Evolutionary conservation across 441 rosid species (phyloP), one percentile per base, ranked within the genome.

Genomic region (Gossypium aridum): DNA sequence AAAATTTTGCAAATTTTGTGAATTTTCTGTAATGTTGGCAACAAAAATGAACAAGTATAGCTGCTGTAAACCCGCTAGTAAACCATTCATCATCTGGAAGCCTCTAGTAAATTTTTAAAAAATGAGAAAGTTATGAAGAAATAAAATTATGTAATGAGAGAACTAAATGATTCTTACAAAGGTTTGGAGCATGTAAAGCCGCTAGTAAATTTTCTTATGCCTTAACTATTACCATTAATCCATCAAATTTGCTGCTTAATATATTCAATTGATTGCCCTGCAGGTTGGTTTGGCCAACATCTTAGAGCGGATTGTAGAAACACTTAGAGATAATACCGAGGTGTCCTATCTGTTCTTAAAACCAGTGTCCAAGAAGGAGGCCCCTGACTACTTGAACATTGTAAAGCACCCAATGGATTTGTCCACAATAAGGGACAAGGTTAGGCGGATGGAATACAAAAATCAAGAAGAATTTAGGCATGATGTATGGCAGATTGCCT

Each of bases 211-310:
- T 43, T 65, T 60, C 3, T 53, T n/a, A 53, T n/a, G 13, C 64
- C 71, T 37, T 75, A 8, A n/a, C 5, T 51, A 66, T 16, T 16
- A 59, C 28, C 63, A 12, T 17, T 54, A 10, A 54, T 70, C 17
- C 51, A 16, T 34, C 26, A 43, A 20, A 9, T 13, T 31, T 23
- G 54, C 45, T 53, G 19, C 3, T 45, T 68, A 25, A 16, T 5
- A 17, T 72, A 23, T 20, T 75, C 64, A 23, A 68, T 75, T 31
- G 34, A 64, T 28, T 68, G 61, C 22, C 34, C 9, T 74, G 22
- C 88, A 96, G 99, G 98, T 96, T 83, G 98, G 93, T 55, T 80
- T 96, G 84, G 86, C 96, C 57, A 96, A 94, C 75, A 77, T 92
- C 79, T 85, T 96, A 84, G 98, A 94, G 81, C 64, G 59, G 66